phyloP scores from a whole-genome alignment of 768 basidiomycete species.

The Russula ochroleuca region DNA sequence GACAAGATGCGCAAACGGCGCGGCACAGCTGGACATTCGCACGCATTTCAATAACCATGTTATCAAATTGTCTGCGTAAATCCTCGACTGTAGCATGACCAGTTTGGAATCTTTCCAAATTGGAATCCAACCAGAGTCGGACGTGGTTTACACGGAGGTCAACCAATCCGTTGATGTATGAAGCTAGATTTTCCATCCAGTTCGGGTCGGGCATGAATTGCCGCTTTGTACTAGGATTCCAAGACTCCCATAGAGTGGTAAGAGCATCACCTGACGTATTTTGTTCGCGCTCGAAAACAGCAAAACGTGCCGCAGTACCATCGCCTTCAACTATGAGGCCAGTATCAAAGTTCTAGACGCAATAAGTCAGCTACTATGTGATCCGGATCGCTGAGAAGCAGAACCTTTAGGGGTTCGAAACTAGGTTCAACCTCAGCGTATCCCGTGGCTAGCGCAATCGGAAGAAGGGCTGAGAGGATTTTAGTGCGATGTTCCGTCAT shows the following conservation, averaged over 20 bases:
- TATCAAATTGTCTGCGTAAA: constrained; percentile 44
- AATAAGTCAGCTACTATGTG: neutral
- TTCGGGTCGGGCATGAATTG: constrained; percentile 38
- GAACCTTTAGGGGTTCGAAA: constrained; percentile 49
- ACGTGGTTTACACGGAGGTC: constrained; percentile 48
- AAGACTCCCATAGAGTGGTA: constrained; percentile 29
- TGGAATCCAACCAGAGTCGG: constrained; percentile 47
- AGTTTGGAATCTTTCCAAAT: constrained; percentile 44
- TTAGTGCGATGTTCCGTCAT: constrained; percentile 45
- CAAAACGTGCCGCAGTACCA: constrained; percentile 39
- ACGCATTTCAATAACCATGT: constrained; percentile 42
- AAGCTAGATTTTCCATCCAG: constrained; percentile 41
- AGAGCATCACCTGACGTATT: constrained; percentile 29
- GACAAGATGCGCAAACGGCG: constrained; percentile 45
- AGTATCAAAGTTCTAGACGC: constrained; percentile 49
- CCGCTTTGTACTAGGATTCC: constrained; percentile 36
- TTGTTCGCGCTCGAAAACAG: constrained; percentile 31
- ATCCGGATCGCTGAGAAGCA: neutral
- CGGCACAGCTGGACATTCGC: constrained; percentile 48
- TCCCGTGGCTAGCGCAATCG: constrained; percentile 47
- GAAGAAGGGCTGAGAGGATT: constrained; percentile 39
- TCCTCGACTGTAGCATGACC: constrained; percentile 44
- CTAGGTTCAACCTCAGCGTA: constrained; percentile 44
- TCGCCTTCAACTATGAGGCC: constrained; percentile 39
- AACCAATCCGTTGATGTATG: constrained; percentile 40